Evolutionary conservation across 192 early-diverging fungal genomes (phyloP).

Genomic region (Linnemannia zychae): DNA sequence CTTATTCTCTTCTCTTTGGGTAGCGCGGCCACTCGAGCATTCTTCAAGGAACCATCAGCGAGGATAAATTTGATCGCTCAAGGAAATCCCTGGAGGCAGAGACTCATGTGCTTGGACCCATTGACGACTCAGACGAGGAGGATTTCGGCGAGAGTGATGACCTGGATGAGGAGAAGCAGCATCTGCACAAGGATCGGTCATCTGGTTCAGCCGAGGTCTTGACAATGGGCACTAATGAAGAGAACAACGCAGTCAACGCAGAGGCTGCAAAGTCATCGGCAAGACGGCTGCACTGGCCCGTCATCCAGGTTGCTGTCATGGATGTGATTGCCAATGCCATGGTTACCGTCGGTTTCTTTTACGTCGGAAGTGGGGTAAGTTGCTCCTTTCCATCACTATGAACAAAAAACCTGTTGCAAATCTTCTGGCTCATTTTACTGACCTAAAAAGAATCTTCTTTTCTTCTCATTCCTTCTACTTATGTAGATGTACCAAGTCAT

Average conservation of each 20-base stretch:
- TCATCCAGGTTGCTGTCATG: conserved; percentile 55
- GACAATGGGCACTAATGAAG: background rate
- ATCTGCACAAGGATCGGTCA: conserved; percentile 16
- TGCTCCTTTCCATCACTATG: background rate
- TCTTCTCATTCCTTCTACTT: conserved; percentile 10
- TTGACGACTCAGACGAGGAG: conserved; percentile 28
- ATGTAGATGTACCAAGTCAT: conserved; percentile 74
- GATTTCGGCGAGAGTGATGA: conserved; percentile 36
- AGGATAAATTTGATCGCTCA: background rate
- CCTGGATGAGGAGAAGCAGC: conserved; percentile 25
- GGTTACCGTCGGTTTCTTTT: conserved; percentile 69
- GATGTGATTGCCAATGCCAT: conserved; percentile 69
- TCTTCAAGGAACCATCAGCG: background rate
- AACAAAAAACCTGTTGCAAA: background rate
- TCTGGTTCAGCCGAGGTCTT: background rate
- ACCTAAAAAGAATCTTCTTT: background rate
- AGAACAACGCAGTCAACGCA: background rate
- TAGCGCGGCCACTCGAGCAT: background rate
- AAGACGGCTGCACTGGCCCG: conserved; percentile 34
- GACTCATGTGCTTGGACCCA: conserved; percentile 1
- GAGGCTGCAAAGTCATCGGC: background rate
- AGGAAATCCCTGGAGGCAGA: background rate
- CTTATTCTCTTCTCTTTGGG: background rate
- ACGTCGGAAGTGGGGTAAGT: conserved; percentile 72
- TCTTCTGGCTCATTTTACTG: background rate